These are phyloP conservation scores for Teratosphaeria pseudoeucalypti DNA, from an alignment of 2,329 filamentous ascomycete genomes.

Conservation along the genomic window DNA sequence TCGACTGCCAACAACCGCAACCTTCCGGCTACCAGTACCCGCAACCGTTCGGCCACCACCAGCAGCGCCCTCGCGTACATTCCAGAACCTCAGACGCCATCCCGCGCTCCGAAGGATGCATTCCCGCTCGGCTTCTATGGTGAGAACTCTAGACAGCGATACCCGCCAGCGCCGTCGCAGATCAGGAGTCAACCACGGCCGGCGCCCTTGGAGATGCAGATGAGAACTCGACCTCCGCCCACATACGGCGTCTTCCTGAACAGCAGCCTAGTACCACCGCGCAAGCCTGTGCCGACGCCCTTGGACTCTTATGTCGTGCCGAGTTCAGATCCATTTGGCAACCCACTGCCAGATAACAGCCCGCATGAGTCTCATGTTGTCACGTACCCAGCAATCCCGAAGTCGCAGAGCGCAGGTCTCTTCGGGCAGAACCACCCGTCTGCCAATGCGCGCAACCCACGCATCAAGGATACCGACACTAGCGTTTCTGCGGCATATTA, in stretches of 20 bases:
- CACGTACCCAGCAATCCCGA: constrained; percentile 3
- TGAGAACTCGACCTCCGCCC: not conserved
- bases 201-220: not conserved
- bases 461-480: constrained; percentile 2
- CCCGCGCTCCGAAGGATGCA: constrained; percentile 7
- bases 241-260: constrained; percentile 1
- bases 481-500: constrained; percentile 1
- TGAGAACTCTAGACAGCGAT: constrained; percentile 10
- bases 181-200: not conserved
- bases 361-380: not conserved
- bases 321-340: not conserved
- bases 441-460: constrained; percentile 2
- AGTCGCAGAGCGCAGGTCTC: constrained; percentile 5
- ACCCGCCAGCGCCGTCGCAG: constrained; percentile 5
- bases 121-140: constrained; percentile 14
- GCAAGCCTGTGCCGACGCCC: constrained; percentile 7
- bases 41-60: not conserved
- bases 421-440: constrained; percentile 8
- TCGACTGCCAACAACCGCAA: too few species aligned
- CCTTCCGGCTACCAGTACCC: too few species aligned
- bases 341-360: not conserved
- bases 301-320: not conserved
- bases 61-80: constrained; percentile 10
- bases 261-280: constrained; percentile 2
- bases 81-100: constrained; percentile 4